phyloP scores from a whole-genome alignment of 345 rosid species.

The Viola odorata region DNA sequence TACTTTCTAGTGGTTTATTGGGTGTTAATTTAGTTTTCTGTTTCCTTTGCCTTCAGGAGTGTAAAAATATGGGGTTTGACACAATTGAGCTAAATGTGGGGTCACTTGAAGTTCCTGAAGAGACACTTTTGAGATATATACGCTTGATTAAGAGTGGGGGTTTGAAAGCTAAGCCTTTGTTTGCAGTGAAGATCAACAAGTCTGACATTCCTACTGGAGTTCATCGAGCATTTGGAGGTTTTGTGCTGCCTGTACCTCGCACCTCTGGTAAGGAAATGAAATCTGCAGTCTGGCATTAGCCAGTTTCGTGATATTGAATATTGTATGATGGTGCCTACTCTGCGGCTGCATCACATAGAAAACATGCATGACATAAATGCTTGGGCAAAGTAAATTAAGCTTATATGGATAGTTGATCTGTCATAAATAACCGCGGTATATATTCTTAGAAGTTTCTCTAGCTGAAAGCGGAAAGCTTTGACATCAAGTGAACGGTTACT shows the following conservation, averaged over 20 bases:
- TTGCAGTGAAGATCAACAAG: constrained; percentile 63
- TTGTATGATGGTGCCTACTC: too few species aligned
- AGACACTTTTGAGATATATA: constrained; percentile 72
- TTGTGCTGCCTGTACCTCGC: constrained; percentile 57
- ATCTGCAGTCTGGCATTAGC: too few species aligned
- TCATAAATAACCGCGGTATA: background rate
- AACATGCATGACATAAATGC: background rate
- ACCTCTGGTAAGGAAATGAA: constrained; percentile 47
- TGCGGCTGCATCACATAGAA: background rate
- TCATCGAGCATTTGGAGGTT: constrained; percentile 77
- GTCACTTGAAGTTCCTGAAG: constrained; percentile 79
- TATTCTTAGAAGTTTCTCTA: too few species aligned
- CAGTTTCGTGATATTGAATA: too few species aligned
- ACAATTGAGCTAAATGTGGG: constrained; percentile 74
- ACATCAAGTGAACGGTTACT: too few species aligned
- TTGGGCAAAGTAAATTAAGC: background rate
- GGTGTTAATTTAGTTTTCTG: background rate
- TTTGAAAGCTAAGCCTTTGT: constrained; percentile 78
- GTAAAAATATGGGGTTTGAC: constrained; percentile 84
- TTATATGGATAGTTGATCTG: background rate
- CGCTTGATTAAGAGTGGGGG: constrained; percentile 75
- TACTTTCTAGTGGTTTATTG: background rate
- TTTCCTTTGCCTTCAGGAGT: constrained; percentile 42
- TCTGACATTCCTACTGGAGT: constrained; percentile 57
- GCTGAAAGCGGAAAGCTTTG: too few species aligned